A percentile compares a stretch with the other conserved stretches of the same genome.
Conservation (phyloP, 345 rosid species). For the Hibiscus trionum region DNA sequence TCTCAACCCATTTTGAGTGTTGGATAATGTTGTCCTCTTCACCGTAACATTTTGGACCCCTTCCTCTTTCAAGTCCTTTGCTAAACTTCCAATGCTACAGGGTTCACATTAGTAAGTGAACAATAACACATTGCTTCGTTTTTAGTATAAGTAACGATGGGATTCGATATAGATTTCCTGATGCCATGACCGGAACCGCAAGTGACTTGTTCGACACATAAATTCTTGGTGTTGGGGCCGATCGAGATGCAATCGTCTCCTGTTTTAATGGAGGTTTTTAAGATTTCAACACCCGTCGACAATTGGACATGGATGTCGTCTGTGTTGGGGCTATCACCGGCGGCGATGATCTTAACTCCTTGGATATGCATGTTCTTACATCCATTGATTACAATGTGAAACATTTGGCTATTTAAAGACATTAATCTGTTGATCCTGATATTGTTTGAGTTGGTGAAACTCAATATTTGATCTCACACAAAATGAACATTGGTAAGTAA, state of each 20-base stretch:
- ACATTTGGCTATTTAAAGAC: conserved; percentile 16
- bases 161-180: not conserved
- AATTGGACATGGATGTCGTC: conserved; percentile 23
- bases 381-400: conserved; percentile 6
- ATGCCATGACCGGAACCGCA: conserved; percentile 34
- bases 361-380: conserved; percentile 16
- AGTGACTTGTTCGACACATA: conserved; percentile 19
- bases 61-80: conserved; percentile 26
- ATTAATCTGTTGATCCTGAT: conserved; percentile 10
- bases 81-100: conserved; percentile 56
- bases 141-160: not conserved
- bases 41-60: conserved; percentile 53
- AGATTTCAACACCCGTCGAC: conserved; percentile 15
- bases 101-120: not conserved
- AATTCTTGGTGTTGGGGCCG: conserved; percentile 10
- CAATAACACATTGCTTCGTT: not conserved
- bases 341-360: conserved; percentile 7
- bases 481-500: too few relatives aligned
- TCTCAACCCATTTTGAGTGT: conserved; percentile 47
- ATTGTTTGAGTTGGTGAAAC: conserved; percentile 19
- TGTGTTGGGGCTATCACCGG: conserved; percentile 17
- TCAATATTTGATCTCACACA: conserved; percentile 8
- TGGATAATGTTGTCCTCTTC: conserved; percentile 24
- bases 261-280: conserved; percentile 10
- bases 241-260: conserved; percentile 18